Conservation (phyloP, 1,284 basidiomycete genomes). For the Xerocomus nothofagi region DNA sequence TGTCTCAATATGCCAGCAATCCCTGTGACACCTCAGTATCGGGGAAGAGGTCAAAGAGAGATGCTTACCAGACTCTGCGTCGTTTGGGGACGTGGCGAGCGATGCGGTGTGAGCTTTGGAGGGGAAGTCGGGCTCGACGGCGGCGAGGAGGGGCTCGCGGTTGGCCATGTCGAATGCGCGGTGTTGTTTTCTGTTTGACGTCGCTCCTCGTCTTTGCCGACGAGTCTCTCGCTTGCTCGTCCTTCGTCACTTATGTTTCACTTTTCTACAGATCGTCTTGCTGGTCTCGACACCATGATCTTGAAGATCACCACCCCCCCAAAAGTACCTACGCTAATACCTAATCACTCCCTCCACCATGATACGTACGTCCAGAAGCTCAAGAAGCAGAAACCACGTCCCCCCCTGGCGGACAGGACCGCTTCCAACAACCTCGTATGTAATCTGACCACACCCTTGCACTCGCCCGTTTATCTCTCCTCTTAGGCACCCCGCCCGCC, state of each 20-base stretch:
- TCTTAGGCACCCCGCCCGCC: slow-evolving; percentile 18
- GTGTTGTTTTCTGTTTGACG: slow-evolving; percentile 8
- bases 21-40: slow-evolving; percentile 45
- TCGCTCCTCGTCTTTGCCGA: slow-evolving; percentile 9
- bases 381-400: slow-evolving; percentile 26
- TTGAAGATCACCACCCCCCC: slow-evolving; percentile 34
- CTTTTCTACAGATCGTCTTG: slow-evolving; percentile 40
- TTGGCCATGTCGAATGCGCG: slow-evolving; percentile 44
- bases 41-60: not conserved
- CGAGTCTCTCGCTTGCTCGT: slow-evolving; percentile 12
- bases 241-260: slow-evolving; percentile 32
- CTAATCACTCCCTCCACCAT: slow-evolving; percentile 20
- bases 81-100: slow-evolving; percentile 54
- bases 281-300: slow-evolving; percentile 42
- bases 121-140: slow-evolving; percentile 72
- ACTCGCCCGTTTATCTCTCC: slow-evolving; percentile 13
- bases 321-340: slow-evolving; percentile 32
- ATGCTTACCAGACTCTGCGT: slow-evolving; percentile 69
- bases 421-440: slow-evolving; percentile 32
- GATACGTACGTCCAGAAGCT: slow-evolving; percentile 24
- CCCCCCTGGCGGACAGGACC: slow-evolving; percentile 31
- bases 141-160: slow-evolving; percentile 57
- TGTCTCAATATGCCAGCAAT: slow-evolving; percentile 74
- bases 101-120: slow-evolving; percentile 35
- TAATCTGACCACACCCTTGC: slow-evolving; percentile 19